These are phyloP conservation scores for Fusarium lateritium DNA, from an alignment of 2,329 filamentous ascomycete species.

Conservation along the genomic window DNA sequence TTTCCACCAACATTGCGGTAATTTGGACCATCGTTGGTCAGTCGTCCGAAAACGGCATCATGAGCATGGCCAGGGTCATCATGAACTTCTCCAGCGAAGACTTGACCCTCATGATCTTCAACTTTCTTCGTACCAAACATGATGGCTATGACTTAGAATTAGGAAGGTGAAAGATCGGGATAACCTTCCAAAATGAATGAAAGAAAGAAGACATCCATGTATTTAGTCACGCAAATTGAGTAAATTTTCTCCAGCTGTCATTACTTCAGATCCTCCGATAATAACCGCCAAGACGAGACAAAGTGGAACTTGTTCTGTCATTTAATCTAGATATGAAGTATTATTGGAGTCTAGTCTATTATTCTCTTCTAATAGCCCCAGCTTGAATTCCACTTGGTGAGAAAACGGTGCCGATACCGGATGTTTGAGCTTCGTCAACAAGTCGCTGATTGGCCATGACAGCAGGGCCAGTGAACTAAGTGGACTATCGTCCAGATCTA, in stretches of 20 bases:
- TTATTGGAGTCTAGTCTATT: background rate
- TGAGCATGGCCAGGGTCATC: constrained; percentile 11
- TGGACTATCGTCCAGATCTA: constrained; percentile 1
- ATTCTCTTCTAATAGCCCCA: constrained; percentile 1
- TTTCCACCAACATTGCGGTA: constrained; percentile 47
- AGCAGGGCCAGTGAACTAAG: background rate
- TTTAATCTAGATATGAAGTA: background rate
- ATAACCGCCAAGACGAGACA: constrained; percentile 1
- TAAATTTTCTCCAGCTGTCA: constrained; percentile 1
- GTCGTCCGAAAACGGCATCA: constrained; percentile 48
- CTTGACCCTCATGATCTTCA: constrained; percentile 7
- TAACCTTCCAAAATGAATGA: constrained; percentile 3
- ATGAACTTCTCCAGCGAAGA: constrained; percentile 2
- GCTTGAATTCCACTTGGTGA: constrained; percentile 14
- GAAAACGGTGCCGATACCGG: constrained; percentile 15
- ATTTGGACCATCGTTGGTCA: constrained; percentile 48
- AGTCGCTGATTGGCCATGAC: constrained; percentile 5
- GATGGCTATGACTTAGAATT: background rate
- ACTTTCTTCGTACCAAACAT: constrained; percentile 6
- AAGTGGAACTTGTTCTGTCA: background rate
- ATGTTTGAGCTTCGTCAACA: constrained; percentile 10
- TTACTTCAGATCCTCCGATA: constrained; percentile 1
- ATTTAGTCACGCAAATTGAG: background rate
- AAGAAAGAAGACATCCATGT: constrained; percentile 14
- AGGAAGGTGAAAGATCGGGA: background rate